These are phyloP conservation scores for Suillus hirtellus DNA, from an alignment of 768 basidiomycete genomes.

Conservation along the genomic window DNA sequence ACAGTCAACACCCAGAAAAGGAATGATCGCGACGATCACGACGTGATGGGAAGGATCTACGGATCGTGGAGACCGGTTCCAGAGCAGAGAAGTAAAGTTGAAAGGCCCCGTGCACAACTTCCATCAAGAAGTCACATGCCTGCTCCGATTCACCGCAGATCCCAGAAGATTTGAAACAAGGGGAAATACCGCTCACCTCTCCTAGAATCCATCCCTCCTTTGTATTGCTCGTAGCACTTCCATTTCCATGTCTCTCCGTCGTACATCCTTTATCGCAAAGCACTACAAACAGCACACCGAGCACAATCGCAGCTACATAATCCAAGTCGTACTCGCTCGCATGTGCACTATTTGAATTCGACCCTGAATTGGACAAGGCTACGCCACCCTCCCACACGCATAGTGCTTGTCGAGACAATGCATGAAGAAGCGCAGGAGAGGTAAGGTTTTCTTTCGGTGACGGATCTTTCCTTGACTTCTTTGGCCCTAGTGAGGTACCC, in stretches of 20 bases:
- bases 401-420: slow-evolving; percentile 51
- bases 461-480: not conserved
- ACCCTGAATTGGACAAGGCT: not conserved
- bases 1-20: not conserved
- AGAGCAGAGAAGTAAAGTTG: not conserved
- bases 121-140: not conserved
- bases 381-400: slow-evolving; percentile 39
- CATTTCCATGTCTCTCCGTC: slow-evolving; percentile 12
- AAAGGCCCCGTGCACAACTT: not conserved
- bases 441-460: slow-evolving; percentile 29
- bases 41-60: slow-evolving; percentile 1
- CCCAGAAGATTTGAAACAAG: not conserved
- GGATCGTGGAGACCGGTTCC: not conserved
- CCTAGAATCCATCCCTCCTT: slow-evolving; percentile 7
- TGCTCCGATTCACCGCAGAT: not conserved
- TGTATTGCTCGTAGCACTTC: not conserved
- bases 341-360: slow-evolving; percentile 1
- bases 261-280: slow-evolving; percentile 51
- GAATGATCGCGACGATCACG: not conserved
- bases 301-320: slow-evolving; percentile 56
- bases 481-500: not conserved
- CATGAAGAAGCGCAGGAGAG: slow-evolving; percentile 42
- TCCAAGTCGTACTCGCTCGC: slow-evolving; percentile 51
- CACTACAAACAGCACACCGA: slow-evolving; percentile 55
- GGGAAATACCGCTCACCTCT: slow-evolving; percentile 2